These are phyloP conservation scores for Spergularia azorica DNA, from an alignment of 179 eudicot genomes.

Conservation along the genomic window DNA sequence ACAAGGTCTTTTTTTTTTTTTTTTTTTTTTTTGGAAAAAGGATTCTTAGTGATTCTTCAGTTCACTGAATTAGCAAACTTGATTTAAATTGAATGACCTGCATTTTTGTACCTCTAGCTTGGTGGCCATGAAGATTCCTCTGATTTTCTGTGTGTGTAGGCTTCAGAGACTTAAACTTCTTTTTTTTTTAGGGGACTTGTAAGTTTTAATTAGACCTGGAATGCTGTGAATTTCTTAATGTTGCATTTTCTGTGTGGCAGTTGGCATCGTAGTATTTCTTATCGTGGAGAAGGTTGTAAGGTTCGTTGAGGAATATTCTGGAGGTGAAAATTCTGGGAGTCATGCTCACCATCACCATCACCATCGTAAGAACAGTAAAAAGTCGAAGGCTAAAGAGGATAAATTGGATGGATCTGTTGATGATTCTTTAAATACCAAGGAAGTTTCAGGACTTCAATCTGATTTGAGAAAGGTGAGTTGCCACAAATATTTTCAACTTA, in stretches of 20 bases:
- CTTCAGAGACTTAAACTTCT: background rate
- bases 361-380: constrained; percentile 49
- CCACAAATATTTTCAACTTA: background rate
- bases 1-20: no score
- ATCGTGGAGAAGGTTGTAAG: constrained; percentile 86
- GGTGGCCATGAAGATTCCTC: no score
- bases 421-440: constrained; percentile 31
- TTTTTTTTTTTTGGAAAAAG: no score
- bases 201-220: background rate
- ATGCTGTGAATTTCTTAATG: constrained; percentile 21
- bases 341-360: constrained; percentile 74
- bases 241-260: constrained; percentile 48
- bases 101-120: no score
- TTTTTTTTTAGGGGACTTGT: background rate
- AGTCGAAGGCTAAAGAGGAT: constrained; percentile 47
- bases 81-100: no score
- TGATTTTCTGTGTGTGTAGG: background rate
- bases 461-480: constrained; percentile 60
- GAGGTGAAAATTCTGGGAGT: constrained; percentile 48
- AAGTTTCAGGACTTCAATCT: constrained; percentile 42
- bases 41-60: no score
- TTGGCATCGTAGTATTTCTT: constrained; percentile 89
- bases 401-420: constrained; percentile 30
- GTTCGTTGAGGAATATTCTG: constrained; percentile 74
- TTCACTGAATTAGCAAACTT: no score